Evolutionary conservation across 2,329 filamentous ascomycete genomes (phyloP).

Genomic region (Hypoxylon sp.): DNA sequence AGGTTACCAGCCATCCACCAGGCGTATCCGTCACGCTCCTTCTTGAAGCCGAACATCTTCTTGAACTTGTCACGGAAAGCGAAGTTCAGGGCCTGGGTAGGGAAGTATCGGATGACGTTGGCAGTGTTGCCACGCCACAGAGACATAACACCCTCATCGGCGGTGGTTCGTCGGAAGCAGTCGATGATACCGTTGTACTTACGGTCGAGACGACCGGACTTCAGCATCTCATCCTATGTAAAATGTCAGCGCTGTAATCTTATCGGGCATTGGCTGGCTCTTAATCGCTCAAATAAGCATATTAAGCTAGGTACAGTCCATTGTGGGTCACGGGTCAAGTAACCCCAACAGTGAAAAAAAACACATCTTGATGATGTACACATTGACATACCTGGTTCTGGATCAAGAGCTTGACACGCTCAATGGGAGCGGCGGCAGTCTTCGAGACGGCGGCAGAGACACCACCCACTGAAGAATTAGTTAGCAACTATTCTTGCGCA

Average conservation of each 20-base stretch:
- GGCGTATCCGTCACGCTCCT: slow-evolving; percentile 97
- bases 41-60: slow-evolving; percentile 99
- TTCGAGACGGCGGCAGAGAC: slow-evolving; percentile 99
- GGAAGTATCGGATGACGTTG: slow-evolving; percentile 99
- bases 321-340: slow-evolving; percentile 23
- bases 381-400: slow-evolving; percentile 93
- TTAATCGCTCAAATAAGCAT: slow-evolving; percentile 26
- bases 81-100: slow-evolving; percentile 99
- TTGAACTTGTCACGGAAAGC: slow-evolving; percentile 99
- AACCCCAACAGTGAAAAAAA: slow-evolving; percentile 25
- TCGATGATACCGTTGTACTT: slow-evolving; percentile 95
- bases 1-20: slow-evolving; percentile 99
- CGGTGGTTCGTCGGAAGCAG: slow-evolving; percentile 94
- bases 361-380: slow-evolving; percentile 7
- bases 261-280: neutral
- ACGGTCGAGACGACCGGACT: slow-evolving; percentile 96
- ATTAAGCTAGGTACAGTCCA: slow-evolving; percentile 17
- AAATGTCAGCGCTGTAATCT: slow-evolving; percentile 53
- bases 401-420: slow-evolving; percentile 99
- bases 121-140: slow-evolving; percentile 99
- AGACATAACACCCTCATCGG: slow-evolving; percentile 92
- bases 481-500: slow-evolving; percentile 40
- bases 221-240: slow-evolving; percentile 98
- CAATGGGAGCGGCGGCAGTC: slow-evolving; percentile 99
- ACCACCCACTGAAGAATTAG: slow-evolving; percentile 87